Evolutionary conservation across 108 stramenopile genomes (phyloP), one percentile per base, ranked within the genome.

Genomic region (Stephanodiscus triporus): DNA sequence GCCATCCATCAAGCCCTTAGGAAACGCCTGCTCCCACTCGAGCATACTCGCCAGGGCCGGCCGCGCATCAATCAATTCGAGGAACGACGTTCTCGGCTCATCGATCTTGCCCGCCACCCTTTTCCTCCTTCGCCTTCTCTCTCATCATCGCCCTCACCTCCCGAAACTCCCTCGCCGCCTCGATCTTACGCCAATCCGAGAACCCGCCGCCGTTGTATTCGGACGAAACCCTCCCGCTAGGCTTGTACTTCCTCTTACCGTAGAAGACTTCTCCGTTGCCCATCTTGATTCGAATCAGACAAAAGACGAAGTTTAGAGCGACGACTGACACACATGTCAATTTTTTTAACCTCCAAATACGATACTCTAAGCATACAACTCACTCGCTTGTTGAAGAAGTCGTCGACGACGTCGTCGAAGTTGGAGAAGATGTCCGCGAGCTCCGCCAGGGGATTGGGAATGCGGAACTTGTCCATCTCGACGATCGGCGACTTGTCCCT

Each of bases 321-420:
- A 11, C 4, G 9, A 40, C 40, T 3, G 40, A 11, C 1, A 9
- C 40, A 11, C 0, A 11, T 40, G 40, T 40, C 40, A 40, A 11
- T 40, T 40, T 40, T 40, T 8, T 36, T 7, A 7, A 8, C 9
- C 9, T 11, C 14, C 14, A 45, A 29, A 29, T 1, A 34, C 55
- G 14, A 29, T n/a, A 19, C 17, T 8, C 4, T 1, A 32, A 2
- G 20, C 16, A 37, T 13, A 60, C 17, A 27, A 60, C 87, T 87
- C 89, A 90, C 87, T 19, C 90, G 89, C 66, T 94, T 94, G 70
- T 82, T 78, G 64, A 90, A 85, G 69, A 94, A 94, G 66, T 94
- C 92, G 68, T 94, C 92, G 3, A 91, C 75, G 1, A 91, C 82
- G 64, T 87, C 89, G 63, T 93, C 92, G 27, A 90, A 68, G 53